These are phyloP conservation scores for Aureobasidium leucospermi DNA, from an alignment of 2,329 filamentous ascomycete genomes.

Conservation along the genomic window DNA sequence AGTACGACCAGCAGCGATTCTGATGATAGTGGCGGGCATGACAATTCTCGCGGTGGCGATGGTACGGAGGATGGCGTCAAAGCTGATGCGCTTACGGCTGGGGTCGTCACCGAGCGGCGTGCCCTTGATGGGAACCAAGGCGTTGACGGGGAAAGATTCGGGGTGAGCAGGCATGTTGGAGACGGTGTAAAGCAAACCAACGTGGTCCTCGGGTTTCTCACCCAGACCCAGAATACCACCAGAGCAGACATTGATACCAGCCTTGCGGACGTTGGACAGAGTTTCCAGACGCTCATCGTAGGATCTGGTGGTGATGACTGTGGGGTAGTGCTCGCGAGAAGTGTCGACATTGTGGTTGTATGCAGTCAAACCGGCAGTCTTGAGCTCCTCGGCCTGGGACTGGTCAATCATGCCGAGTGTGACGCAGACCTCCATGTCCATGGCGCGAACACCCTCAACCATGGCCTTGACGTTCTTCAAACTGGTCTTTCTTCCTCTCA, in stretches of 20 bases:
- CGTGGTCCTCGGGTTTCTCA: constrained; percentile 68
- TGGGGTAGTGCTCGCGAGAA: constrained; percentile 79
- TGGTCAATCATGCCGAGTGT: constrained; percentile 85
- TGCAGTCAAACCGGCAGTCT: constrained; percentile 75
- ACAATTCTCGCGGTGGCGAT: constrained; percentile 76
- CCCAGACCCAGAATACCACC: constrained; percentile 83
- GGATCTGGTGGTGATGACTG: constrained; percentile 73
- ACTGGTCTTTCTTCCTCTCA: constrained; percentile 80
- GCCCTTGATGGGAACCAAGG: constrained; percentile 82
- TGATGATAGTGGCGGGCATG: constrained; percentile 79
- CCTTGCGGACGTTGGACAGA: constrained; percentile 70
- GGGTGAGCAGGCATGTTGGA: constrained; percentile 74
- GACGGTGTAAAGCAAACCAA: constrained; percentile 77
- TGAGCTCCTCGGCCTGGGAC: constrained; percentile 62
- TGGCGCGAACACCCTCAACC: constrained; percentile 68
- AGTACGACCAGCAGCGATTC: constrained; percentile 76
- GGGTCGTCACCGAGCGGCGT: constrained; percentile 67
- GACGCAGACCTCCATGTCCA: constrained; percentile 91
- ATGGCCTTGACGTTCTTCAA: constrained; percentile 80
- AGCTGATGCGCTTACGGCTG: constrained; percentile 55
- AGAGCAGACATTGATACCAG: constrained; percentile 83
- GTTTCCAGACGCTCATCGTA: constrained; percentile 85
- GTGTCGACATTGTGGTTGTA: constrained; percentile 96
- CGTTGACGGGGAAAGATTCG: constrained; percentile 87
- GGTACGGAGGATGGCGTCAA: constrained; percentile 72